Evolutionary conservation across 257 asterid genomes (phyloP), one percentile per base, ranked within the genome.

Genomic region (Gentiana dahurica): DNA sequence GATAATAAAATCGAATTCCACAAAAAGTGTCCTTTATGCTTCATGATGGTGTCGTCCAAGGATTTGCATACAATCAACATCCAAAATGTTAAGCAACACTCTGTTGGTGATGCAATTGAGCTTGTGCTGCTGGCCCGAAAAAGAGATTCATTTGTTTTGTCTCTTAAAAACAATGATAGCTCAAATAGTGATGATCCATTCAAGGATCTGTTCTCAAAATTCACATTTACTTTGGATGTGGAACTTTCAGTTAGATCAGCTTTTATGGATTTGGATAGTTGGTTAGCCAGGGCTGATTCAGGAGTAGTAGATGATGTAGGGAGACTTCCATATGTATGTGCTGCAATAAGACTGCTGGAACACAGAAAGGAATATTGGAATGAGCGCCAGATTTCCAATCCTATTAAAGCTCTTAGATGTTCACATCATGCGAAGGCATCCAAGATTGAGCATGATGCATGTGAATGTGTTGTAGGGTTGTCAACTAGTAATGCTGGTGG

Each of bases 241-340:
- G 87, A 81, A 67, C 70, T 85, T 44, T 83, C 96, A 59, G 84
- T 91, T 54, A 77, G 94, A 70, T 83, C 82, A 66, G 92, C 98
- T 38, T 75, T 87, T 81, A 70, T 89, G 13, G 85, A 85, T 75
- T 81, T 91, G 9, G 95, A 91, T 74, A 71, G 86, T 70, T 91
- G 98, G 98, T 76, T 91, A 68, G 98, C 96, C 58, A 81, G 81
- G 77, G 93, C 90, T 35, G 83, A 91, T 50, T 87, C 98, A 1
- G 96, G 98, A 62, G 77, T 85, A 43, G 96, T 81, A 65, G 98
- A 91, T 78, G 98, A 91, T 81, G 63, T 85, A 66, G 90, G 81
- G 72, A 87, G 81, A 68, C 95, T 87, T 72, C 98, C 98, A 0
- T 87, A 78, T 80, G 90, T 91, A 57, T 83, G 86, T 71, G 84